Conservation (phyloP, 345 rosid genomes). For the Gossypium stocksii region DNA sequence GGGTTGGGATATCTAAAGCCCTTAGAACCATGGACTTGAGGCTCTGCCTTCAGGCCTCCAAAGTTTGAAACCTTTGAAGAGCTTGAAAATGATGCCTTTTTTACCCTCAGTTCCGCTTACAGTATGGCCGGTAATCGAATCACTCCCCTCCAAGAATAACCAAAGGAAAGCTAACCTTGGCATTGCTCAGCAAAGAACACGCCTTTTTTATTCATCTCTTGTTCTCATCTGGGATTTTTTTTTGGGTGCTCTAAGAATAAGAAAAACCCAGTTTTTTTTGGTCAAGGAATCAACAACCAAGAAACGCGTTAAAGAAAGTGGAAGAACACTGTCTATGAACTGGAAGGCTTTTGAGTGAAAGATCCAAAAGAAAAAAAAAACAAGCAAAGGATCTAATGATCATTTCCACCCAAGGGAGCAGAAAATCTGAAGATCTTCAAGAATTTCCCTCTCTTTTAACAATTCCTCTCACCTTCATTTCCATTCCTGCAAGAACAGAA, state of each 20-base stretch:
- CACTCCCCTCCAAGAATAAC: background rate
- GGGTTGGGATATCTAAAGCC: too few relatives aligned
- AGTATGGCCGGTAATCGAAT: background rate
- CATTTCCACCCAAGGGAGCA: background rate
- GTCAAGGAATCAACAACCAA: background rate
- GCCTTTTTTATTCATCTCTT: background rate
- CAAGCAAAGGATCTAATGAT: background rate
- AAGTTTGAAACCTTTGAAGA: background rate
- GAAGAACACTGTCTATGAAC: background rate
- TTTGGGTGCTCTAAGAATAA: background rate
- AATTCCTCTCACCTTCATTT: background rate
- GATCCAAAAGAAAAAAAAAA: background rate
- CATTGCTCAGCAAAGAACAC: background rate
- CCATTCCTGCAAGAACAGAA: background rate
- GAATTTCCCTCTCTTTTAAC: background rate
- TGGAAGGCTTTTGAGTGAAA: background rate
- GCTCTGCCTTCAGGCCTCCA: background rate
- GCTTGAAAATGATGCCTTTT: background rate
- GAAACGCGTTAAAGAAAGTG: conserved; percentile 9
- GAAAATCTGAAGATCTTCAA: background rate
- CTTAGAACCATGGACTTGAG: too few relatives aligned
- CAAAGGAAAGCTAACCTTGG: background rate
- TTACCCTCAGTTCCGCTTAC: background rate
- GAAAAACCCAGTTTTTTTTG: background rate
- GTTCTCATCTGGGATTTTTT: background rate